Evolutionary conservation across 306 rosid species (phyloP).

Genomic region (Trifolium repens): DNA sequence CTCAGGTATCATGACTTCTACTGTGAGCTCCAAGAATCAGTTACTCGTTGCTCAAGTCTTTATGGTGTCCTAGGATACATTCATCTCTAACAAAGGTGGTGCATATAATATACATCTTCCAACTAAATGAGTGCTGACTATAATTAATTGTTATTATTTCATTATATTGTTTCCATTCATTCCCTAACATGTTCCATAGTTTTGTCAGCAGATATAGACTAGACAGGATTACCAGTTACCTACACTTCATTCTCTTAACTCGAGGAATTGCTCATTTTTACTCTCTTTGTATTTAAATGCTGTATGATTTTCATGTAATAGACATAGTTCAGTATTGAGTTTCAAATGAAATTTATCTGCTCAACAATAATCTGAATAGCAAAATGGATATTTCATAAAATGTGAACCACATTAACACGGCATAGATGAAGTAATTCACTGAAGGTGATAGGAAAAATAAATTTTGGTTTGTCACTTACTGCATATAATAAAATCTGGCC

Average conservation of each 20-base stretch:
- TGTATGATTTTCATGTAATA: not conserved
- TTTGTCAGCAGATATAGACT: not conserved
- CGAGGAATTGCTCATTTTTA: not conserved
- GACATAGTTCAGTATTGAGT: slow-evolving; percentile 1
- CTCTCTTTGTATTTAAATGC: not conserved
- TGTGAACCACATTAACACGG: slow-evolving; percentile 14
- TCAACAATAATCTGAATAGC: slow-evolving; percentile 3
- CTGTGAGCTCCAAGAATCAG: not conserved
- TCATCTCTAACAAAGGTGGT: not conserved
- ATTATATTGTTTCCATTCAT: not conserved
- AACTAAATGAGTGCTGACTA: not conserved
- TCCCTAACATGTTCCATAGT: not conserved
- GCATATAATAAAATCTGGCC: slow-evolving; percentile 95
- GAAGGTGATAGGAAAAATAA: slow-evolving; percentile 19
- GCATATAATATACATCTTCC: not conserved
- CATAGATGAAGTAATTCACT: slow-evolving; percentile 12
- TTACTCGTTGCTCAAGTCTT: not conserved
- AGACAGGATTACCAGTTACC: not conserved
- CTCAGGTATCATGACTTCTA: not conserved
- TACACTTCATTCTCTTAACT: not conserved
- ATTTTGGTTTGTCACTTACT: slow-evolving; percentile 53
- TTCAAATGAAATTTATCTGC: slow-evolving; percentile 21
- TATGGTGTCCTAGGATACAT: not conserved
- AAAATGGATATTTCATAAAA: slow-evolving; percentile 2
- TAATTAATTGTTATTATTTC: not conserved